A percentile compares a stretch with the other conserved stretches of the same genome.
Evolutionary conservation across 1,139 yeast genomes (phyloP).

Genomic region (Saccharomycopsis hybrid): DNA sequence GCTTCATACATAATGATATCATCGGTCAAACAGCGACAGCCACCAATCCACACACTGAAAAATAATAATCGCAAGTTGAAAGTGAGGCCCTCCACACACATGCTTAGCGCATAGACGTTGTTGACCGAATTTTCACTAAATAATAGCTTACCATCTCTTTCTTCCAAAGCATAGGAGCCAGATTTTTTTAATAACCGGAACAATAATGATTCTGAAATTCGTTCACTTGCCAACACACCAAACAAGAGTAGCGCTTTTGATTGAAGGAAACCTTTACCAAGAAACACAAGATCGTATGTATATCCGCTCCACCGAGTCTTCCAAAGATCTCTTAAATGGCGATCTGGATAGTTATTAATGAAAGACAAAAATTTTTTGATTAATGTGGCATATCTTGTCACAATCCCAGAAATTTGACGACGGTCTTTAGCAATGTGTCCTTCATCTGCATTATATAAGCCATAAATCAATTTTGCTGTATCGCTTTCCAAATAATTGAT

Average conservation of each 20-base stretch:
- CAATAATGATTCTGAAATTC: neutral
- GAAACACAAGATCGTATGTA: constrained; percentile 59
- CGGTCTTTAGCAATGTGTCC: constrained; percentile 50
- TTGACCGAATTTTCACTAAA: neutral
- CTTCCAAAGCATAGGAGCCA: neutral
- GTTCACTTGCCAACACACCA: constrained; percentile 33
- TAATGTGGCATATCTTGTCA: constrained; percentile 25
- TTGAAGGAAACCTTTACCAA: constrained; percentile 56
- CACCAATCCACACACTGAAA: constrained; percentile 1
- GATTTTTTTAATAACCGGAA: neutral
- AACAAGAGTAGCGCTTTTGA: constrained; percentile 64
- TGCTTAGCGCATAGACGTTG: neutral
- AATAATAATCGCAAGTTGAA: neutral
- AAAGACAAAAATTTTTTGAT: constrained; percentile 56
- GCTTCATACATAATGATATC: constrained; percentile 9
- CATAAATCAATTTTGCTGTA: constrained; percentile 70
- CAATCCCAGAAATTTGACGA: neutral
- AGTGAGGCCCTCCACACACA: constrained; percentile 1
- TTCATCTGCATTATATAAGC: constrained; percentile 39
- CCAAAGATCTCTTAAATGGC: constrained; percentile 43
- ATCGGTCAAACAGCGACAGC: neutral
- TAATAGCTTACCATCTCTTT: neutral
- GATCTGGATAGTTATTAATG: constrained; percentile 39
- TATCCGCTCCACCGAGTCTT: constrained; percentile 63
- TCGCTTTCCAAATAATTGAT: constrained; percentile 61